Evolutionary conservation across 257 asterid species (phyloP).

Genomic region (Lycium ferocissimum): DNA sequence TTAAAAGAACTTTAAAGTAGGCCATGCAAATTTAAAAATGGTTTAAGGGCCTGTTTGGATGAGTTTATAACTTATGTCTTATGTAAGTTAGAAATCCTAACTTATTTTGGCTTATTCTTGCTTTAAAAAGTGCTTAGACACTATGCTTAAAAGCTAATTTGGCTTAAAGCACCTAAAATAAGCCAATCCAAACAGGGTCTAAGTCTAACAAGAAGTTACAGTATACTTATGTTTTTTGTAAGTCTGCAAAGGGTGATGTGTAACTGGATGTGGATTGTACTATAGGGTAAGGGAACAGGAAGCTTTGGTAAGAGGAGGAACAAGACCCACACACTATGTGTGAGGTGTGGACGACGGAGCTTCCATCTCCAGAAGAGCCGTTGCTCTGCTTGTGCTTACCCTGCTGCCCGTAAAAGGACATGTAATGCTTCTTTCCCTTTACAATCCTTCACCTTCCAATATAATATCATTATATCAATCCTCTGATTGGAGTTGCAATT

Average conservation of each 20-base stretch:
- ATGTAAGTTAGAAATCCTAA: too few species aligned
- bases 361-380: constrained; percentile 78
- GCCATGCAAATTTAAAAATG: not conserved
- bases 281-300: constrained; percentile 71
- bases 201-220: too few species aligned
- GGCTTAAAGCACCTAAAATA: too few species aligned
- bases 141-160: too few species aligned
- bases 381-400: constrained; percentile 70
- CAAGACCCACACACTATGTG: constrained; percentile 73
- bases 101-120: too few species aligned
- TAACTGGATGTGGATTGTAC: not conserved
- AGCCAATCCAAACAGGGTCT: not conserved
- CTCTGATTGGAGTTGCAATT: not conserved
- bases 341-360: constrained; percentile 69
- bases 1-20: not conserved
- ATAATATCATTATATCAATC: not conserved
- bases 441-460: not conserved
- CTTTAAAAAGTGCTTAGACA: too few species aligned
- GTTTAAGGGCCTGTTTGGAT: too few species aligned
- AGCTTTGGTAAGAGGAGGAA: constrained; percentile 72
- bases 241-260: not conserved
- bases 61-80: too few species aligned
- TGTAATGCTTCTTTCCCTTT: constrained; percentile 36
- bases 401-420: constrained; percentile 70
- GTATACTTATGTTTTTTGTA: not conserved